Evolutionary conservation across 345 rosid genomes (phyloP).

Genomic region (Hibiscus trionum): DNA sequence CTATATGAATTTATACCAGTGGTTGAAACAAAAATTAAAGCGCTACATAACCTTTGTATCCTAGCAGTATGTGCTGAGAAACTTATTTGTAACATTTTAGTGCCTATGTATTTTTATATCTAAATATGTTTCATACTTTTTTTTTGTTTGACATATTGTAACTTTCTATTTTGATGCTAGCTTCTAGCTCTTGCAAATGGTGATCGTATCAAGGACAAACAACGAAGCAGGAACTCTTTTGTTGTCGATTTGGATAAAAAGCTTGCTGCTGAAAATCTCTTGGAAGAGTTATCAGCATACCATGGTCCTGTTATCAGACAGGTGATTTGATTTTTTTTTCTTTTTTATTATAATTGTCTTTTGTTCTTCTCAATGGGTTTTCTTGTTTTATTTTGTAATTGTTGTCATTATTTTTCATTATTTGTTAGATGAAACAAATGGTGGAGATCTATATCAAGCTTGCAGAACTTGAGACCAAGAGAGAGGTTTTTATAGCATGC

Average conservation of each 20-base stretch:
- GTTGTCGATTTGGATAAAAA: conserved; percentile 90
- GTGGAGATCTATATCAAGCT: conserved; percentile 93
- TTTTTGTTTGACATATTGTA: conserved; percentile 4
- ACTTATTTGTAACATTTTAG: not conserved
- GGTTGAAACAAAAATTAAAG: conserved; percentile 8
- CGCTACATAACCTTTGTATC: not conserved
- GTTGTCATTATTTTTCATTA: not conserved
- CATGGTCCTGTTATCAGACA: conserved; percentile 79
- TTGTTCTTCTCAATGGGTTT: not conserved
- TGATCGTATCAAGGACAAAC: conserved; percentile 92
- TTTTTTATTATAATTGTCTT: not conserved
- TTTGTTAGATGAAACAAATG: conserved; percentile 80
- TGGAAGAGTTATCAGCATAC: conserved; percentile 54
- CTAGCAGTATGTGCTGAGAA: not conserved
- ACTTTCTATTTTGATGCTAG: conserved; percentile 31
- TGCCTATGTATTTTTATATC: not conserved
- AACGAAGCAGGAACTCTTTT: conserved; percentile 81
- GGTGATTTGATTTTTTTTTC: conserved; percentile 26
- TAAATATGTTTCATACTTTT: not conserved
- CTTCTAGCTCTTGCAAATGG: conserved; percentile 95
- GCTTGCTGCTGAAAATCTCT: conserved; percentile 74
- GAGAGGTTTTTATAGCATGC: conserved; percentile 55
- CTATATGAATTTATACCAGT: not conserved
- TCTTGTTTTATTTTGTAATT: not conserved
- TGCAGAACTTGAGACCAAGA: conserved; percentile 90